Conservation (phyloP, 2,329 filamentous ascomycete genomes). For the Alternaria ethzedia region DNA sequence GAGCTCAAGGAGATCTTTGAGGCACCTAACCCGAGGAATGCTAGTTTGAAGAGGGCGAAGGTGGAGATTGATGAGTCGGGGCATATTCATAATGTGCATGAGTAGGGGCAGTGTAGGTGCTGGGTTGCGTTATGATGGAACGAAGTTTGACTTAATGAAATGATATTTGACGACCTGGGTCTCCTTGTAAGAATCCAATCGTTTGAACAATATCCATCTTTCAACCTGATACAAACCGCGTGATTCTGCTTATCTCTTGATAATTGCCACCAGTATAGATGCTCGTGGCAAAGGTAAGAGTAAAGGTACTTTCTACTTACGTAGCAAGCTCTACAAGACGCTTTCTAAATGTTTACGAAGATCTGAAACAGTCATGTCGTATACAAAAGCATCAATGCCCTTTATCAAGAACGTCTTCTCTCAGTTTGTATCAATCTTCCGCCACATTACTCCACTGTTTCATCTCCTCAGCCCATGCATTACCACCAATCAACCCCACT, state of each 20-base stretch:
- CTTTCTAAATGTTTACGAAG: not conserved
- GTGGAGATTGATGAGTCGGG: constrained; percentile 32
- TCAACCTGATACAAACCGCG: not conserved
- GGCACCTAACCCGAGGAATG: constrained; percentile 36
- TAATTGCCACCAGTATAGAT: not conserved
- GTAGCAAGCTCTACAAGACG: not conserved
- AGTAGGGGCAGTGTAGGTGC: not conserved
- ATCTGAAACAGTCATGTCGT: not conserved
- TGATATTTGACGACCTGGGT: not conserved
- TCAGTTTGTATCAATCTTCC: not conserved
- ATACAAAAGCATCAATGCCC: not conserved
- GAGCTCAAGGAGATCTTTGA: constrained; percentile 44
- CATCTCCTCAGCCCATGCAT: not conserved
- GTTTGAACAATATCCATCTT: not conserved
- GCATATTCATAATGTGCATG: constrained; percentile 31
- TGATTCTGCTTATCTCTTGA: not conserved
- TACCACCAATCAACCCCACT: not conserved
- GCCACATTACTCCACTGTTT: not conserved
- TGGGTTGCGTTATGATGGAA: not conserved
- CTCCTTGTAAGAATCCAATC: not conserved
- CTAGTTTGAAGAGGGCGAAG: constrained; percentile 29
- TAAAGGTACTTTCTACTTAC: not conserved
- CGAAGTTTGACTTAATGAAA: not conserved
- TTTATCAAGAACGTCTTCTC: not conserved
- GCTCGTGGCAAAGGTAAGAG: not conserved